Evolutionary conservation across 1,284 basidiomycete species (phyloP).

Genomic region (Taiwanofungus camphoratus): DNA sequence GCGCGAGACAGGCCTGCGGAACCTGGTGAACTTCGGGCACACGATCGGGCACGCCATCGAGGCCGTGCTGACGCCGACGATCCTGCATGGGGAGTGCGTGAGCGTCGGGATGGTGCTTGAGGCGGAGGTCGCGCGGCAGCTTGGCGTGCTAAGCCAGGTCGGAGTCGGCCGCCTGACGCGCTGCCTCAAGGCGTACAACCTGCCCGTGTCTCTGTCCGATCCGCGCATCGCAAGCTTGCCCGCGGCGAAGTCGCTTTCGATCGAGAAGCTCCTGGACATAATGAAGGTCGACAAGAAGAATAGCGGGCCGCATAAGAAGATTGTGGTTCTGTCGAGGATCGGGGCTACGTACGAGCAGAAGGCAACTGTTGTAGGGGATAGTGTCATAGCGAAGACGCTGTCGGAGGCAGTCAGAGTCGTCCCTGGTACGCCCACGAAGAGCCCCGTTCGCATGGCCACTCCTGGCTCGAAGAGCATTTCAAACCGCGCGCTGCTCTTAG

Average conservation of each 20-base stretch:
- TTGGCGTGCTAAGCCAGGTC: conserved; percentile 84
- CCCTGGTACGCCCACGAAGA: conserved; percentile 58
- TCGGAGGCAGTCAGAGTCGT: conserved; percentile 74
- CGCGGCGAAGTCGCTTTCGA: conserved; percentile 66
- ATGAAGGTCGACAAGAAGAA: conserved; percentile 99
- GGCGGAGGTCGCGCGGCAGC: conserved; percentile 84
- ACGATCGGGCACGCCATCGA: conserved; percentile 96
- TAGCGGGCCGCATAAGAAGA: conserved; percentile 84
- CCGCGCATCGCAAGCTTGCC: conserved; percentile 70
- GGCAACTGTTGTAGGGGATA: conserved; percentile 82
- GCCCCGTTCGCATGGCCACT: conserved; percentile 81
- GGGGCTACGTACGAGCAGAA: conserved; percentile 91
- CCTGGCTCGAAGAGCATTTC: conserved; percentile 98
- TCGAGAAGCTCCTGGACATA: conserved; percentile 86
- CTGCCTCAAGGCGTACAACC: conserved; percentile 81
- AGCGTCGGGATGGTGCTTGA: conserved; percentile 92
- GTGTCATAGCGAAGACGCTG: conserved; percentile 76
- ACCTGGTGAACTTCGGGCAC: conserved; percentile 97
- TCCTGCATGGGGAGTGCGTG: conserved; percentile 93
- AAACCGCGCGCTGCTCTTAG: conserved; percentile 91
- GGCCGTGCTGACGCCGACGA: conserved; percentile 84
- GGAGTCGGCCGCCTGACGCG: conserved; percentile 83
- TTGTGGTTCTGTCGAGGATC: conserved; percentile 88
- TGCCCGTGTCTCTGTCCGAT: conserved; percentile 78
- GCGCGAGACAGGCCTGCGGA: conserved; percentile 90